phyloP scores from a whole-genome alignment of 441 rosid species.

The Jatropha multifida region DNA sequence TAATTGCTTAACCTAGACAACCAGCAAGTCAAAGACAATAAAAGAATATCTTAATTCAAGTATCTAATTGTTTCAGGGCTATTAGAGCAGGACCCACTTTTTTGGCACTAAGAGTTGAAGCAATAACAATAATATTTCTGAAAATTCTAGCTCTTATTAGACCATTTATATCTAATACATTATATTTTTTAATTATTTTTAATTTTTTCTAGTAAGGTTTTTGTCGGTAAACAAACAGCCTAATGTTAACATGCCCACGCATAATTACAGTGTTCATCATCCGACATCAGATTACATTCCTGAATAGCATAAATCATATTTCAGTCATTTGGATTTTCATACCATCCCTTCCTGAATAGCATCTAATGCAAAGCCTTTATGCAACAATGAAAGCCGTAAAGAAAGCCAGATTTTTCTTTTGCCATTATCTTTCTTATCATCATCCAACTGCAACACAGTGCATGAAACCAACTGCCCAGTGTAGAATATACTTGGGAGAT shows the following conservation, averaged over 20 bases:
- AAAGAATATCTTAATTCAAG: no score
- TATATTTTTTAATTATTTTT: no score
- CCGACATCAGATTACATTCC: conserved; percentile 4
- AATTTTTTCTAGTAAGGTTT: no score
- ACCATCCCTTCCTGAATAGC: conserved; percentile 95
- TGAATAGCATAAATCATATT: background rate
- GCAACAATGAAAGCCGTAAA: conserved; percentile 77
- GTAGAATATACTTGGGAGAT: conserved; percentile 52
- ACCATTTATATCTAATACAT: no score
- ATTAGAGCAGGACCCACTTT: no score
- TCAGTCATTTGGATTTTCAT: conserved; percentile 29
- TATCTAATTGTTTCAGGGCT: no score
- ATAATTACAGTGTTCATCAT: background rate
- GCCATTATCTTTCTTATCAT: conserved; percentile 76
- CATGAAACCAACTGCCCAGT: conserved; percentile 93
- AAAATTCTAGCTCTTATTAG: no score
- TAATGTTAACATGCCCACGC: background rate
- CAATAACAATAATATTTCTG: no score
- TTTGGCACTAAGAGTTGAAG: no score
- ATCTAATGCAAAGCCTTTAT: conserved; percentile 74
- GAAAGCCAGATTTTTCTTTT: conserved; percentile 94
- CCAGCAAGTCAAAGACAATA: no score
- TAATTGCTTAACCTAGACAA: background rate
- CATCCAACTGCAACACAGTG: conserved; percentile 78
- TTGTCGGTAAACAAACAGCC: background rate